Conservation (phyloP, 257 asterid species). For the Ophiorrhiza pumila region DNA sequence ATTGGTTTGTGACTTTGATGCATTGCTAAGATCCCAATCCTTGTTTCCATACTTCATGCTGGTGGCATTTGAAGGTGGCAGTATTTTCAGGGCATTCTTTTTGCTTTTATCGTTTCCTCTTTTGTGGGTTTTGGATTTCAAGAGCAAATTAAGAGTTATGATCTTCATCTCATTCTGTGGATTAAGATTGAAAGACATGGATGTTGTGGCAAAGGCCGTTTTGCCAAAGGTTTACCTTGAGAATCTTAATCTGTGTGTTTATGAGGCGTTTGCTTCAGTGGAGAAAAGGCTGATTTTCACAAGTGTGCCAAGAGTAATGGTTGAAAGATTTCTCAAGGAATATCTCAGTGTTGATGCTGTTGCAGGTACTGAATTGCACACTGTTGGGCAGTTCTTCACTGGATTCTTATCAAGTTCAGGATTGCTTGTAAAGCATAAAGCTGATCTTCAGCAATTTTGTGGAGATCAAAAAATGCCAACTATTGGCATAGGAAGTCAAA, state of each 20-base stretch:
- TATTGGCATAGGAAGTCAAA: conserved; percentile 61
- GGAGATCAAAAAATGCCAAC: conserved; percentile 58
- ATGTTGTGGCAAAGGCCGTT: conserved; percentile 60
- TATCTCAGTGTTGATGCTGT: conserved; percentile 53
- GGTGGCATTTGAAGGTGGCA: conserved; percentile 85
- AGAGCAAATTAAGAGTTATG: conserved; percentile 52
- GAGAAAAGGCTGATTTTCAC: conserved; percentile 51
- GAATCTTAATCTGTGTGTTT: conserved; percentile 48
- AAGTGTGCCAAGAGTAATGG: conserved; percentile 72
- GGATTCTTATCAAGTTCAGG: conserved; percentile 55
- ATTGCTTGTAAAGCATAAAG: conserved; percentile 52
- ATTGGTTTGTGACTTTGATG: conserved; percentile 52
- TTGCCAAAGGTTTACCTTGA: conserved; percentile 79
- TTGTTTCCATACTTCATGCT: conserved; percentile 94
- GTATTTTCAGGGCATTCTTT: conserved; percentile 59
- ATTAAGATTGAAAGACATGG: conserved; percentile 48
- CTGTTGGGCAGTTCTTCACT: conserved; percentile 49
- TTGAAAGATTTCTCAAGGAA: conserved; percentile 64
- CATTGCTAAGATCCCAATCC: conserved; percentile 42
- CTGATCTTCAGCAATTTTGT: conserved; percentile 46
- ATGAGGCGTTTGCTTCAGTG: conserved; percentile 40
- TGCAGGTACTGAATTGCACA: conserved; percentile 62
- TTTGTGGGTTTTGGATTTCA: conserved; percentile 33
- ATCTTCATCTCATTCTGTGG: conserved; percentile 76
- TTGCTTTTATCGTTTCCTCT: conserved; percentile 59